A percentile compares a stretch with the other conserved stretches of the same genome.
phyloP scores from a whole-genome alignment of 208 protist species.

The Crithidia brevicula region DNA sequence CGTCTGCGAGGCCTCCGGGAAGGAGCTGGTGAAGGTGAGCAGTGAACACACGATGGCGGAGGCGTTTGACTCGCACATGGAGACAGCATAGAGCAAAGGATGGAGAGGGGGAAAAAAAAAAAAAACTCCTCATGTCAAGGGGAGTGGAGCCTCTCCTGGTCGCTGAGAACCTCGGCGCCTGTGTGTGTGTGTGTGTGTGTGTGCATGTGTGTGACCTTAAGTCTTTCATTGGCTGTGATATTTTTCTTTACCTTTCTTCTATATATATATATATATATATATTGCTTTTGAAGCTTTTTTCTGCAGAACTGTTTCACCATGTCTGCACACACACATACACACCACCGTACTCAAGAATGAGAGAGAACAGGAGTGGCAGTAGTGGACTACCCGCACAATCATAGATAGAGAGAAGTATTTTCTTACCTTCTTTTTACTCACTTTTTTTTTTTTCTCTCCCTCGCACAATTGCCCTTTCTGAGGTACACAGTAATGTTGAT shows the following conservation, averaged over 20 bases:
- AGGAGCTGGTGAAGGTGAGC: not conserved
- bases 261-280: too few species aligned
- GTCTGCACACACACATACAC: too few species aligned
- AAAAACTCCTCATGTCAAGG: too few species aligned
- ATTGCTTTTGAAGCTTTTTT: not conserved
- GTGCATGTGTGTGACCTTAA: too few species aligned
- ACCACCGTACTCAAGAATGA: too few species aligned
- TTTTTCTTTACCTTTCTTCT: not conserved
- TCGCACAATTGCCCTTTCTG: too few species aligned
- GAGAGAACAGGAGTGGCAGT: too few species aligned
- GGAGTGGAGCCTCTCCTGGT: too few species aligned
- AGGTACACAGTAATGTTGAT: too few species aligned
- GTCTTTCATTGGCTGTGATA: not conserved
- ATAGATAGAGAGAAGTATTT: not conserved
- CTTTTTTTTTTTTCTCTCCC: slow-evolving; percentile 6
- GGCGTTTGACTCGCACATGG: slow-evolving; percentile 2
- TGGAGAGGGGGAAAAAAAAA: not conserved
- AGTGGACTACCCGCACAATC: not conserved
- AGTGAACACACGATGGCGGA: not conserved
- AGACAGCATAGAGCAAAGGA: not conserved
- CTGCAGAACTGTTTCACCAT: not conserved
- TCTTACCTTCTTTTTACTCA: not conserved
- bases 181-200: too few species aligned
- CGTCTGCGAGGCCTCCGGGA: not conserved
- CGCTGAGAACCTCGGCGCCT: too few species aligned